Conservation (phyloP, 352 stramenopile species). For the Pythium rishiriense region DNA sequence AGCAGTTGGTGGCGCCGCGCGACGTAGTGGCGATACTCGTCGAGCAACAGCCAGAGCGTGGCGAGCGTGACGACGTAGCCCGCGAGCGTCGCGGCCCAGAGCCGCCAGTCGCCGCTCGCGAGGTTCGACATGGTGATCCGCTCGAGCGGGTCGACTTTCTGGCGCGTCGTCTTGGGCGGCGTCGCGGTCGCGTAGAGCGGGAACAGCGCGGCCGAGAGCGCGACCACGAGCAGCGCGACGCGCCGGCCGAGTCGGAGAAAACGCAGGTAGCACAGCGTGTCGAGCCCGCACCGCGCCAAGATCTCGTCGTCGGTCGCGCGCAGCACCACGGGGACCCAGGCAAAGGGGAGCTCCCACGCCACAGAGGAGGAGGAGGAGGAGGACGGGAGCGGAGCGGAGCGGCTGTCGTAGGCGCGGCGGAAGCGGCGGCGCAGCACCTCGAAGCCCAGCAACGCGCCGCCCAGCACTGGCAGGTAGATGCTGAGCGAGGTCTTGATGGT, state of each 20-base stretch:
- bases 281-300: conserved; percentile 67
- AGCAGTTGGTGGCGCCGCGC: conserved; percentile 60
- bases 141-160: conserved; percentile 49
- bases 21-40: conserved; percentile 71
- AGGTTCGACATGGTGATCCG: conserved; percentile 82
- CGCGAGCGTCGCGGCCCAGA: conserved; percentile 64
- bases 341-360: too few species aligned
- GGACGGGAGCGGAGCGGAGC: too few species aligned
- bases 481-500: conserved; percentile 66
- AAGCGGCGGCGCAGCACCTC: conserved; percentile 58
- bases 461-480: conserved; percentile 68
- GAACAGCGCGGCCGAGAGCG: conserved; percentile 61
- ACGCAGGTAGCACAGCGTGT: conserved; percentile 74
- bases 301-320: conserved; percentile 61
- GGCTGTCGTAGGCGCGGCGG: conserved; percentile 54
- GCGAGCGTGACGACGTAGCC: conserved; percentile 58
- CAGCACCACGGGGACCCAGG: conserved; percentile 51
- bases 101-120: conserved; percentile 37
- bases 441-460: conserved; percentile 53
- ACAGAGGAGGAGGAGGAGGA: too few species aligned
- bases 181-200: conserved; percentile 66
- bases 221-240: conserved; percentile 57
- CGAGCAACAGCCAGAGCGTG: conserved; percentile 54
- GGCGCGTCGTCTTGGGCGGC: conserved; percentile 19
- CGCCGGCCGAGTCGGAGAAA: conserved; percentile 70